Percentiles rank a stretch among this genome's conserved stretches.
Conservation (phyloP, 2,329 filamentous ascomycete species). For the Helotiales sp. region DNA sequence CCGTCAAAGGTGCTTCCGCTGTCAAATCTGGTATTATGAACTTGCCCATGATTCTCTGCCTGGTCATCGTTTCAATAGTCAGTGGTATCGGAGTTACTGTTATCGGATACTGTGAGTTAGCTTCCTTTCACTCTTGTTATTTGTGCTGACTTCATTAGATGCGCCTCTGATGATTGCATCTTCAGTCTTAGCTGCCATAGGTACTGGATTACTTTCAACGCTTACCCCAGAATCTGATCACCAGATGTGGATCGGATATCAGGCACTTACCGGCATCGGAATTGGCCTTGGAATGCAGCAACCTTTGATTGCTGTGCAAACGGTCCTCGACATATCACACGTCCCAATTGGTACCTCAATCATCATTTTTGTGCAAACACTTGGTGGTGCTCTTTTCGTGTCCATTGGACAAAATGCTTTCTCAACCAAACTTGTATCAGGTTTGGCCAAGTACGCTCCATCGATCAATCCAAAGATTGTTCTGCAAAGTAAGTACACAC, state of each 20-base stretch:
- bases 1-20: constrained; percentile 43
- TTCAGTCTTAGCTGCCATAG: constrained; percentile 41
- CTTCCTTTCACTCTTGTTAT: neutral
- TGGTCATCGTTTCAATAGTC: constrained; percentile 31
- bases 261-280: constrained; percentile 54
- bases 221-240: constrained; percentile 48
- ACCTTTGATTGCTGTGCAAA: constrained; percentile 55
- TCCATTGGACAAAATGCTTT: constrained; percentile 54
- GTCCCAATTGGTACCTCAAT: constrained; percentile 52
- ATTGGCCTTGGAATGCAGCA: constrained; percentile 61
- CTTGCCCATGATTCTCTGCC: constrained; percentile 35
- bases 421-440: constrained; percentile 37
- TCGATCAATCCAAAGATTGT: constrained; percentile 45
- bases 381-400: constrained; percentile 60
- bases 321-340: constrained; percentile 53
- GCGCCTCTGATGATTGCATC: constrained; percentile 57
- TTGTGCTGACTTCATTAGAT: constrained; percentile 32
- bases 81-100: constrained; percentile 32
- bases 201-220: constrained; percentile 54
- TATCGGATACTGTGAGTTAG: constrained; percentile 51
- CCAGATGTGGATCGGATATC: constrained; percentile 56
- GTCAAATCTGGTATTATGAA: constrained; percentile 45
- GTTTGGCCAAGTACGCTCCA: constrained; percentile 39
- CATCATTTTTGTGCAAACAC: constrained; percentile 57
- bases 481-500: constrained; percentile 35